phyloP scores from a whole-genome alignment of 2,329 filamentous ascomycete genomes.

The Hymenoscyphus fraxineus region DNA sequence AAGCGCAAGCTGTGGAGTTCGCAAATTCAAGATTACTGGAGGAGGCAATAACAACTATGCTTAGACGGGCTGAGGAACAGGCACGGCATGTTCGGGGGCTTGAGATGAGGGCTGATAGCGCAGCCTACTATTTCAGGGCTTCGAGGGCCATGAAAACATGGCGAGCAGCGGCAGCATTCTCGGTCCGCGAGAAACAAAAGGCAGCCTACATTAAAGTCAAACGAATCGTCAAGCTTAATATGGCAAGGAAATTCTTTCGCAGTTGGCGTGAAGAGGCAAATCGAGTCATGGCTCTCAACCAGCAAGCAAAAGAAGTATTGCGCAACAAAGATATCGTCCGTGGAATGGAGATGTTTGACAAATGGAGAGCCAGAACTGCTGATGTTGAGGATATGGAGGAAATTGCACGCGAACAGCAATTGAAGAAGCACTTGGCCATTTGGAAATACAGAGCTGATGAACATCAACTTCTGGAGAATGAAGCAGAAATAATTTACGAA shows the following conservation, averaged over 20 bases:
- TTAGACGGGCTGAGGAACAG: slow-evolving; percentile 17
- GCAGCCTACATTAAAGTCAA: slow-evolving; percentile 31
- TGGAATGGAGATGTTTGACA: slow-evolving; percentile 32
- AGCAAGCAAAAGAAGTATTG: slow-evolving; percentile 25
- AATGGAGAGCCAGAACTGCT: slow-evolving; percentile 30
- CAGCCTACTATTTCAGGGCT: slow-evolving; percentile 31
- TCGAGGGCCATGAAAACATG: slow-evolving; percentile 30
- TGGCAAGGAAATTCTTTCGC: slow-evolving; percentile 26
- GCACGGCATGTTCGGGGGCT: slow-evolving; percentile 25
- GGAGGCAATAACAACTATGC: slow-evolving; percentile 23
- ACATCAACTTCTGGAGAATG: slow-evolving; percentile 25
- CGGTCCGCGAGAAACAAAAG: slow-evolving; percentile 33
- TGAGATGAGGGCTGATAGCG: slow-evolving; percentile 27
- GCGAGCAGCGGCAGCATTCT: slow-evolving; percentile 28
- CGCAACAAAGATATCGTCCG: slow-evolving; percentile 27
- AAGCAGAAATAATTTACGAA: slow-evolving; percentile 31
- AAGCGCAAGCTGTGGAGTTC: slow-evolving; percentile 24
- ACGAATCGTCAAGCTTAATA: slow-evolving; percentile 30
- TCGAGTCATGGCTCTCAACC: slow-evolving; percentile 29
- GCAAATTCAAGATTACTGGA: slow-evolving; percentile 23
- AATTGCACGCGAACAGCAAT: slow-evolving; percentile 22
- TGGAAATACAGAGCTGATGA: slow-evolving; percentile 29
- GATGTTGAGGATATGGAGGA: slow-evolving; percentile 30
- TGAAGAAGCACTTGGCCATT: slow-evolving; percentile 26
- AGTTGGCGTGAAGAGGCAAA: slow-evolving; percentile 27